Base-by-base conservation (phyloP, 768 basidiomycete species). In the Mycena crocata region DNA sequence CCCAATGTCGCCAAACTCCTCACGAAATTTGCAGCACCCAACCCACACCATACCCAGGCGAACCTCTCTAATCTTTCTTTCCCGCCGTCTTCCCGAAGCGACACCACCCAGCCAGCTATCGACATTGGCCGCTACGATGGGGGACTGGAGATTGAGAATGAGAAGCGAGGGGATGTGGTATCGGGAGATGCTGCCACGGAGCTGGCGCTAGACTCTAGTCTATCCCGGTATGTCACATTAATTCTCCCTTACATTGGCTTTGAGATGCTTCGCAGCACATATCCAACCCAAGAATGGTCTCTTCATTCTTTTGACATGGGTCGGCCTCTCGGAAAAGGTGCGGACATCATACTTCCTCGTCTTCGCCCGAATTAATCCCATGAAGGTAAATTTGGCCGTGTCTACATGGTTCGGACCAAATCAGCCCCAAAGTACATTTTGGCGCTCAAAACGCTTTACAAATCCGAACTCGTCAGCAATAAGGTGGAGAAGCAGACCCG, bases 391-490 rank as follows among this genome's bases (percentile, higher is more conserved):
- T 99, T 99, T 72, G 98, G 98, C 1, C 93, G 95, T 3, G 98
- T 99, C 28, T 99, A 99, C 84, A 96, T 99, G 91, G 95, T 97
- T 48, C 89, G 96, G 55, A 98, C 97, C 23, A 97, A 96, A 78
- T 78, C 83, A 65, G 87, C 91, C 64, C 95, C 96, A 1, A 88
- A 91, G 65, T 99, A 93, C 83, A 97, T 98, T 76, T 89, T 99
- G 73, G 97, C 97, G 26, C 89, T 99, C 79, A 99, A 99, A 80
- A 96, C 94, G 68, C 85, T 98, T 61, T 96, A 96, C 86, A 99
- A 99, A 82, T 92, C 93, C 57, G 98, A 99, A 80, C 93, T 99
- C 74, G 89, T 99, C 49, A 86, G 93, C 71, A 90, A 90, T 67
- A 89, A 90, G 71, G 96, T 98, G 50, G 97, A 99, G 83, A 98